These are phyloP conservation scores for Glycyrrhiza uralensis DNA, from an alignment of 306 rosid genomes.

Conservation along the genomic window DNA sequence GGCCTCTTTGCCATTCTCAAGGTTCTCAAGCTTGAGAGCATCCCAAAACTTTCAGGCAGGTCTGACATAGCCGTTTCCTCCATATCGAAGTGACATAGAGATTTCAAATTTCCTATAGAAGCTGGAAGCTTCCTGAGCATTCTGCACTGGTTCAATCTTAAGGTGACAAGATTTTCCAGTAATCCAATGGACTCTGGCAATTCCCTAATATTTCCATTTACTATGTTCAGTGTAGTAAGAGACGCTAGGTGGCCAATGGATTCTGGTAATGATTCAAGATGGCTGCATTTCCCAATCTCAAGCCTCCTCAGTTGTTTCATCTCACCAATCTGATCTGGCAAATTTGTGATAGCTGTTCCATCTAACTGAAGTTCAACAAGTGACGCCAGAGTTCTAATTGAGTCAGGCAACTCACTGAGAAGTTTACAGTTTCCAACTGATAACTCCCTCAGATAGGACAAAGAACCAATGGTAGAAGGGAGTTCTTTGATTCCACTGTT, in stretches of 20 bases:
- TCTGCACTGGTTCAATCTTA: slow-evolving; percentile 39
- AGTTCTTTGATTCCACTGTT: slow-evolving; percentile 40
- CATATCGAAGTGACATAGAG: slow-evolving; percentile 44
- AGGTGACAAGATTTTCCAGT: slow-evolving; percentile 48
- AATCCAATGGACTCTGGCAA: slow-evolving; percentile 49
- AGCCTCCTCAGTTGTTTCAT: slow-evolving; percentile 51
- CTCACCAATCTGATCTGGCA: slow-evolving; percentile 54
- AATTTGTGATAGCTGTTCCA: slow-evolving; percentile 41
- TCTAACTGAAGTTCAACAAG: slow-evolving; percentile 43
- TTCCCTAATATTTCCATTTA: slow-evolving; percentile 38
- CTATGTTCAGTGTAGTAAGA: slow-evolving; percentile 39
- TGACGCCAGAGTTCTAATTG: slow-evolving; percentile 38
- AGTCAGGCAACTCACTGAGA: slow-evolving; percentile 39
- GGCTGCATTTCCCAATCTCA: slow-evolving; percentile 43
- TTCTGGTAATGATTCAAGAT: slow-evolving; percentile 52
- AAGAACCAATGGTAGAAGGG: slow-evolving; percentile 51
- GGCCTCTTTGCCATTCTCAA: slow-evolving; percentile 44
- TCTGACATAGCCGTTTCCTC: slow-evolving; percentile 42
- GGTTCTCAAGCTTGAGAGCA: slow-evolving; percentile 50
- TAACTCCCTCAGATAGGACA: slow-evolving; percentile 38
- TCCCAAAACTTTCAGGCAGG: slow-evolving; percentile 62
- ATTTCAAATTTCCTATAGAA: slow-evolving; percentile 51
- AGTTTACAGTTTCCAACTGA: slow-evolving; percentile 32
- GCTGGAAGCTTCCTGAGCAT: slow-evolving; percentile 52
- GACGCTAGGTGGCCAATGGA: slow-evolving; percentile 45